A percentile compares a stretch with the other conserved stretches of the same genome.
Evolutionary conservation across 2,329 filamentous ascomycete species (phyloP).

Genomic region (Nannizziopsis arthrosporioides): DNA sequence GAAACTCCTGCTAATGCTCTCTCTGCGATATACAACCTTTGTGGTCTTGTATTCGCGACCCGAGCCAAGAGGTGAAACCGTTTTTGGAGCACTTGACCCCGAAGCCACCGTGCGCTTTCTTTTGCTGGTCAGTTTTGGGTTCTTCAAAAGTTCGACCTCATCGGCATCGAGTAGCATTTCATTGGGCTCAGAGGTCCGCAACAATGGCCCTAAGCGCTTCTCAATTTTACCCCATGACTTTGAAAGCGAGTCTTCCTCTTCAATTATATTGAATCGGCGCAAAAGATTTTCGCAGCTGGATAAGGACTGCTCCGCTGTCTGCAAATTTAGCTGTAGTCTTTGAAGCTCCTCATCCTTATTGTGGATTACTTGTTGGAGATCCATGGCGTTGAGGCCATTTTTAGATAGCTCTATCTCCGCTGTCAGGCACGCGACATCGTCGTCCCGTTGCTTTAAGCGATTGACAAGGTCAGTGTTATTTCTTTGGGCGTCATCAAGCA

Average conservation of each 20-base stretch:
- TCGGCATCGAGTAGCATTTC: slow-evolving; percentile 6
- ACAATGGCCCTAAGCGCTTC: neutral
- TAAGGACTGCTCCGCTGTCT: slow-evolving; percentile 20
- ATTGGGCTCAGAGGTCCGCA: neutral
- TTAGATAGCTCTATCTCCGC: slow-evolving; percentile 1
- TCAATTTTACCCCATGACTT: slow-evolving; percentile 18
- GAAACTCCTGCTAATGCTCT: slow-evolving; percentile 11
- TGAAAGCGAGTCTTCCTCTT: slow-evolving; percentile 15
- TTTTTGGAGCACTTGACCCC: slow-evolving; percentile 4
- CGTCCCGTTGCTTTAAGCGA: slow-evolving; percentile 1
- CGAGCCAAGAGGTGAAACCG: neutral
- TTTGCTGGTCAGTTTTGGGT: neutral
- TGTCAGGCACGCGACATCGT: slow-evolving; percentile 7
- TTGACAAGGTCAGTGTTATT: slow-evolving; percentile 15
- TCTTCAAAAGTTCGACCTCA: neutral
- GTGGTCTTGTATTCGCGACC: slow-evolving; percentile 11
- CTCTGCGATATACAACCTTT: slow-evolving; percentile 12
- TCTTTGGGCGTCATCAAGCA: slow-evolving; percentile 22
- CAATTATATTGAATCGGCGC: slow-evolving; percentile 13
- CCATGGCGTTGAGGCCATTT: neutral
- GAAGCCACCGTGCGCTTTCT: neutral
- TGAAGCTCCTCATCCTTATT: slow-evolving; percentile 17
- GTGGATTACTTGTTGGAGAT: slow-evolving; percentile 2
- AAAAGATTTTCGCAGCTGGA: slow-evolving; percentile 15
- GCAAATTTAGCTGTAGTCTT: slow-evolving; percentile 18